Percentiles rank a stretch among this genome's conserved stretches.
Conservation (phyloP, 805 yeast genomes). For the Cyberlindnera sargentensis region DNA sequence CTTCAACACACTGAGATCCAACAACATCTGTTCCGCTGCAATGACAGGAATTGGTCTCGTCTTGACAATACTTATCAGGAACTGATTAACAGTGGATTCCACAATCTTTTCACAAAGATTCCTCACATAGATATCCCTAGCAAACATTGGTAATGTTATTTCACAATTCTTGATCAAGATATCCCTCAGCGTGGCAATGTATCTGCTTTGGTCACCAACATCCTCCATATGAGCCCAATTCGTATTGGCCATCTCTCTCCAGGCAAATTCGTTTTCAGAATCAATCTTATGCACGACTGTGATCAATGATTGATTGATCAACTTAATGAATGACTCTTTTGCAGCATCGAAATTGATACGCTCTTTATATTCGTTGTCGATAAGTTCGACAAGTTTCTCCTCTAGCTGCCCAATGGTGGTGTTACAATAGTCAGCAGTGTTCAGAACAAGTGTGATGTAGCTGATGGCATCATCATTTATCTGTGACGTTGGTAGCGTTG, state of each 20-base stretch:
- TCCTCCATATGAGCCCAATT: conserved; percentile 63
- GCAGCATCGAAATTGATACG: conserved; percentile 43
- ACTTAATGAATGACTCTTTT: conserved; percentile 47
- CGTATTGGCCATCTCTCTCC: conserved; percentile 77
- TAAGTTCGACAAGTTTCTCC: conserved; percentile 42
- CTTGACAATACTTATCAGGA: conserved; percentile 48
- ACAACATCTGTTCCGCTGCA: conserved; percentile 71
- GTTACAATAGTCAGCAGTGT: conserved; percentile 87
- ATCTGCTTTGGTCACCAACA: conserved; percentile 70
- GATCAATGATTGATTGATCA: conserved; percentile 52
- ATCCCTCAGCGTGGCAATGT: conserved; percentile 50
- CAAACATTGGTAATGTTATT: conserved; percentile 48
- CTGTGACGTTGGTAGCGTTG: conserved; percentile 30
- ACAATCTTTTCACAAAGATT: conserved; percentile 71
- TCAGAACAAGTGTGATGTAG: conserved; percentile 64
- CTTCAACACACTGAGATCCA: conserved; percentile 66
- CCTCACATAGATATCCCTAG: conserved; percentile 64
- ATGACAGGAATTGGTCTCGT: conserved; percentile 65
- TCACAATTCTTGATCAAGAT: conserved; percentile 39
- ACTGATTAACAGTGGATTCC: conserved; percentile 52
- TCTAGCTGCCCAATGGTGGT: conserved; percentile 73
- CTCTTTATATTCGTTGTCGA: conserved; percentile 36
- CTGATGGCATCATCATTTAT: conserved; percentile 53
- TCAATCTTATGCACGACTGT: conserved; percentile 52
- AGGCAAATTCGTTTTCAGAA: conserved; percentile 55